A percentile compares a stretch with the other conserved stretches of the same genome.
Conservation (phyloP, 2,329 filamentous ascomycete genomes). For the Claviceps digitariae region DNA sequence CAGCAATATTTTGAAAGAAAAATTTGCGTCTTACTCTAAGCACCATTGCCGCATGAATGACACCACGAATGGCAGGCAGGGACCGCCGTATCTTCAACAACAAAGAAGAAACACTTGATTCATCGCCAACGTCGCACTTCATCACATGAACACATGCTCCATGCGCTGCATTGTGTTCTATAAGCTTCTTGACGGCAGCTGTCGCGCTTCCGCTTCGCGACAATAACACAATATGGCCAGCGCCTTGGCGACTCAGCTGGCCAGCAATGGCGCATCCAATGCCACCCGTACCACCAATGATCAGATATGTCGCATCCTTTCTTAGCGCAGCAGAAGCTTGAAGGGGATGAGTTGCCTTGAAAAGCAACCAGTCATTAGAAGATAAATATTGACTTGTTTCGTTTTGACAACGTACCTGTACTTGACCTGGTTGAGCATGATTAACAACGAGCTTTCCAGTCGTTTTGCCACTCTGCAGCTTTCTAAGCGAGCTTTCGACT, state of each 20-base stretch:
- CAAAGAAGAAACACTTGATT: conserved; percentile 14
- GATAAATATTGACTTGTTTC: neutral
- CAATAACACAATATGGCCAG: conserved; percentile 32
- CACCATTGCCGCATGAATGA: conserved; percentile 34
- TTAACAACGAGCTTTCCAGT: conserved; percentile 31
- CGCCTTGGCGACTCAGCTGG: conserved; percentile 35
- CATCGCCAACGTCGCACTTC: conserved; percentile 35
- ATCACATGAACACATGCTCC: conserved; percentile 32
- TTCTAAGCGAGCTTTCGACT: conserved; percentile 23
- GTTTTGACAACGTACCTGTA: conserved; percentile 19
- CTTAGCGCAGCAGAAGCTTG: conserved; percentile 14
- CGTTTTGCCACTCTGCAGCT: conserved; percentile 20
- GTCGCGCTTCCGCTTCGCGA: conserved; percentile 31
- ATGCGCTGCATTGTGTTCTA: conserved; percentile 20
- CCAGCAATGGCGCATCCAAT: conserved; percentile 34
- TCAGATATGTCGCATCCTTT: conserved; percentile 32
- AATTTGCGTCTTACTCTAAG: conserved; percentile 13
- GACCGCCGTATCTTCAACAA: conserved; percentile 11
- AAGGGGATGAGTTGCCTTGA: conserved; percentile 11
- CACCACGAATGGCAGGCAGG: conserved; percentile 27
- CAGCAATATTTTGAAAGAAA: too few species aligned
- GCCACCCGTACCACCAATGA: conserved; percentile 38
- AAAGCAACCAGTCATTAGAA: neutral
- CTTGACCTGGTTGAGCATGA: conserved; percentile 26
- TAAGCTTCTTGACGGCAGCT: conserved; percentile 26